phyloP scores from a whole-genome alignment of 257 asterid species.

The Solanum sejunctum region DNA sequence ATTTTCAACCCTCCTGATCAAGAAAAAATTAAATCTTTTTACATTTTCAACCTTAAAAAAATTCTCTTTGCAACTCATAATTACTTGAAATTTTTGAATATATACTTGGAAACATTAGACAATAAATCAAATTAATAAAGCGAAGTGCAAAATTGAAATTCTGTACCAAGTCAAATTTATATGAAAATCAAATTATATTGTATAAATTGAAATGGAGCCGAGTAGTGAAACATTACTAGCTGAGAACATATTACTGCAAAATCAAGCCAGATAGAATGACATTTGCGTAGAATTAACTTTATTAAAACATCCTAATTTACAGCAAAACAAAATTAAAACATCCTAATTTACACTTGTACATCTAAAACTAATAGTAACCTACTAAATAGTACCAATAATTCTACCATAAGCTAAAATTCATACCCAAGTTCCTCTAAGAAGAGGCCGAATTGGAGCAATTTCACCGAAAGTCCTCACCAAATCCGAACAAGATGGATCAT shows the following conservation, averaged over 20 bases:
- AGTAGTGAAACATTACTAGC: neutral
- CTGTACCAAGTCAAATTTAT: too few relatives aligned
- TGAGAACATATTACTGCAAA: neutral
- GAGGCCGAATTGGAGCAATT: constrained; percentile 28
- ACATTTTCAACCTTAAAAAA: too few relatives aligned
- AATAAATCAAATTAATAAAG: too few relatives aligned
- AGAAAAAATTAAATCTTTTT: too few relatives aligned
- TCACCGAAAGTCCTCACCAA: constrained; percentile 37
- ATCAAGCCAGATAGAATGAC: neutral
- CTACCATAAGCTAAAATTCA: neutral
- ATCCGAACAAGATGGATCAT: constrained; percentile 39
- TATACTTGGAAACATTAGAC: too few relatives aligned
- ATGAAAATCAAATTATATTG: too few relatives aligned
- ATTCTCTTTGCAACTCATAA: too few relatives aligned
- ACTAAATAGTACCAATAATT: neutral
- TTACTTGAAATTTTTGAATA: too few relatives aligned
- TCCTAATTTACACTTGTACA: neutral
- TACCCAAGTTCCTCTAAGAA: constrained; percentile 54
- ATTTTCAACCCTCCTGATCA: too few relatives aligned
- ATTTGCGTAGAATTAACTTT: neutral
- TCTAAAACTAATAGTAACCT: neutral
- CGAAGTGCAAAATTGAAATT: too few relatives aligned
- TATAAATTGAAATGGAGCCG: too few relatives aligned
- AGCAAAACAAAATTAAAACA: neutral
- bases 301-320: neutral